phyloP scores from a whole-genome alignment of 257 asterid genomes.

The Nicotiana noctiflora region DNA sequence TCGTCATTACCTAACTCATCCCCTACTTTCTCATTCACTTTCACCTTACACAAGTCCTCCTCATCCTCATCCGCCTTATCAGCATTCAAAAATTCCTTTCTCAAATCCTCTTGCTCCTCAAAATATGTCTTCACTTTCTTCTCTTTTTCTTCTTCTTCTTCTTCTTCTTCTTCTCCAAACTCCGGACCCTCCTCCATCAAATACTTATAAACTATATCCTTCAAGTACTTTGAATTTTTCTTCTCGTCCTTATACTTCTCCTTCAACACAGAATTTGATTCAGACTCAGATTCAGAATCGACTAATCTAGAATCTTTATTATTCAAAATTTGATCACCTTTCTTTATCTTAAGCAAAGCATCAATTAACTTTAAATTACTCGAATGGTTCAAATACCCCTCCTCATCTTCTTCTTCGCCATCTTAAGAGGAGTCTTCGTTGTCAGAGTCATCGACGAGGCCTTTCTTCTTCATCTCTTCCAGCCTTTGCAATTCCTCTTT shows the following conservation, averaged over 20 bases:
- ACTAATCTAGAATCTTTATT: conserved; percentile 55
- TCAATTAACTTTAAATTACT: conserved; percentile 35
- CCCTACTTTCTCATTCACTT: conserved; percentile 24
- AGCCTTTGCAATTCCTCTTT: conserved; percentile 66
- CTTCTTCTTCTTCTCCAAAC: conserved; percentile 20
- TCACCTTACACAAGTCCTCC: conserved; percentile 49
- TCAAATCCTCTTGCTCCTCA: conserved; percentile 69
- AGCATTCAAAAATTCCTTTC: conserved; percentile 38
- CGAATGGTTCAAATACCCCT: conserved; percentile 7
- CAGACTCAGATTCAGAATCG: conserved; percentile 37
- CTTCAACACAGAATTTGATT: background rate
- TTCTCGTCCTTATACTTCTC: background rate
- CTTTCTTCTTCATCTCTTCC: conserved; percentile 63
- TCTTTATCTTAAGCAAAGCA: conserved; percentile 52
- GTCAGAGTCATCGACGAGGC: conserved; percentile 21
- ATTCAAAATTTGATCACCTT: conserved; percentile 52
- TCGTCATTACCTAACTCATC: conserved; percentile 15
- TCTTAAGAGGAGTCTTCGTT: conserved; percentile 28
- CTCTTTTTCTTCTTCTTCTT: conserved; percentile 7
- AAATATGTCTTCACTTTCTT: conserved; percentile 40
- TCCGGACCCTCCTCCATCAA: conserved; percentile 69
- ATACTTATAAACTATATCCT: conserved; percentile 62
- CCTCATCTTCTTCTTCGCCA: conserved; percentile 27
- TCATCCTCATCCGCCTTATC: conserved; percentile 32
- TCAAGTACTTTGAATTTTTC: conserved; percentile 58